Evolutionary conservation across 805 yeast genomes (phyloP).

Genomic region (Cyberlindnera maritima): DNA sequence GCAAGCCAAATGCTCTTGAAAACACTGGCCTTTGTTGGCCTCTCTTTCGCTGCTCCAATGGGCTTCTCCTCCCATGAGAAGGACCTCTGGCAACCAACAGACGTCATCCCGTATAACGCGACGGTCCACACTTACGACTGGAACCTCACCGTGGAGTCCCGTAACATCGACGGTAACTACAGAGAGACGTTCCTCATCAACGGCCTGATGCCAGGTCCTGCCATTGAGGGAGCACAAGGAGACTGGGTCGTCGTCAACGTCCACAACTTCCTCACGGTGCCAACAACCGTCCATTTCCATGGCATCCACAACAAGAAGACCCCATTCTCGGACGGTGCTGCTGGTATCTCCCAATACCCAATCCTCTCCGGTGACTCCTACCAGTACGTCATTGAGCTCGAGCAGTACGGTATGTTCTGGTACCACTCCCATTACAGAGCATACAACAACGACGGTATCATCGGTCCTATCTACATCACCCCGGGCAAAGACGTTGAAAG

Average conservation of each 20-base stretch:
- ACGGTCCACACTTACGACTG: constrained; percentile 5
- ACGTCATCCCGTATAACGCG: constrained; percentile 6
- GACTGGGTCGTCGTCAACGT: constrained; percentile 35
- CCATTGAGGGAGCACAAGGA: constrained; percentile 31
- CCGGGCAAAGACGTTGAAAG: constrained; percentile 30
- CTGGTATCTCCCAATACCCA: constrained; percentile 45
- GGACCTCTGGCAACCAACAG: neutral
- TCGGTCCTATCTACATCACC: constrained; percentile 42
- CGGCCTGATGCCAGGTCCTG: constrained; percentile 48
- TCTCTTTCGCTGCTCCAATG: neutral
- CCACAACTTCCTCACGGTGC: constrained; percentile 33
- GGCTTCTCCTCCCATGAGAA: no score
- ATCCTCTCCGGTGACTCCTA: constrained; percentile 38
- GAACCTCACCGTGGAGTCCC: constrained; percentile 9
- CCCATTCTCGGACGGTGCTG: constrained; percentile 46
- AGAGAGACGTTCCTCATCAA: constrained; percentile 37
- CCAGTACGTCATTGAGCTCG: constrained; percentile 35
- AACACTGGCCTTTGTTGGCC: neutral
- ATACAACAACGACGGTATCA: constrained; percentile 41
- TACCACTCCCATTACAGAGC: constrained; percentile 47
- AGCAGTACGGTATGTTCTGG: constrained; percentile 47
- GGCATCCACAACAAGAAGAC: constrained; percentile 43
- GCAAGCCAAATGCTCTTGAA: no score
- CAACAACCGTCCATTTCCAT: constrained; percentile 45
- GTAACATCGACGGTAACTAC: constrained; percentile 34